A percentile compares a stretch with the other conserved stretches of the same genome.
These are phyloP conservation scores for Peronospora belbahrii DNA, from an alignment of 352 stramenopile species.

Conservation along the genomic window DNA sequence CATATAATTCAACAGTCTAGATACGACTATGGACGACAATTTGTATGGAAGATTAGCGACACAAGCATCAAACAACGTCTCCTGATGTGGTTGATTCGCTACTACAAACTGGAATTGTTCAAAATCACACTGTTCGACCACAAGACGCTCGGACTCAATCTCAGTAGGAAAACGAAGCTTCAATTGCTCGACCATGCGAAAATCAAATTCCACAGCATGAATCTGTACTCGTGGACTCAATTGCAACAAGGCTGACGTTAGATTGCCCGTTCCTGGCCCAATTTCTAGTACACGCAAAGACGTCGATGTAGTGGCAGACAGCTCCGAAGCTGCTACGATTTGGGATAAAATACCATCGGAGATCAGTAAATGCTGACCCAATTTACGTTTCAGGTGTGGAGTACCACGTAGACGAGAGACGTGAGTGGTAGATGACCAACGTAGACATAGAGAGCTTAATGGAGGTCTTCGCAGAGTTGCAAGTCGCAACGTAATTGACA, in stretches of 20 bases:
- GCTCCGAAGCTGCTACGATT: slow-evolving; percentile 54
- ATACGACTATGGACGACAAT: slow-evolving; percentile 77
- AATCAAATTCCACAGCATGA: slow-evolving; percentile 69
- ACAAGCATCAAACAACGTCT: slow-evolving; percentile 48
- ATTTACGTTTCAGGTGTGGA: slow-evolving; percentile 71
- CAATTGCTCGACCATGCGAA: slow-evolving; percentile 64
- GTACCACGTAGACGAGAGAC: slow-evolving; percentile 46
- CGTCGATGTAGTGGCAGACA: slow-evolving; percentile 26
- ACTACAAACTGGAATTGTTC: slow-evolving; percentile 30
- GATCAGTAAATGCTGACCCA: slow-evolving; percentile 77
- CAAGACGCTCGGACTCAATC: slow-evolving; percentile 19
- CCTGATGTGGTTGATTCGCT: background rate
- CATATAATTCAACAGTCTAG: slow-evolving; percentile 66
- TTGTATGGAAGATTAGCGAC: slow-evolving; percentile 87
- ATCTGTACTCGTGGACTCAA: slow-evolving; percentile 40
- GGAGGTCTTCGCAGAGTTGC: background rate
- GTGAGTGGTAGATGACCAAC: slow-evolving; percentile 25
- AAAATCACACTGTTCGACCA: slow-evolving; percentile 38
- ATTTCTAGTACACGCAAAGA: slow-evolving; percentile 71
- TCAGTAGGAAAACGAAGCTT: slow-evolving; percentile 43
- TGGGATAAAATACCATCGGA: slow-evolving; percentile 48
- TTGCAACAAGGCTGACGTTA: slow-evolving; percentile 70
- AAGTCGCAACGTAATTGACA: slow-evolving; percentile 1
- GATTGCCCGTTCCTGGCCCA: slow-evolving; percentile 76
- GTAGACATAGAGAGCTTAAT: slow-evolving; percentile 1